A percentile compares a stretch with the other conserved stretches of the same genome.
Evolutionary conservation across 2,329 filamentous ascomycete genomes (phyloP).

Genomic region (Cladosporium sp.): DNA sequence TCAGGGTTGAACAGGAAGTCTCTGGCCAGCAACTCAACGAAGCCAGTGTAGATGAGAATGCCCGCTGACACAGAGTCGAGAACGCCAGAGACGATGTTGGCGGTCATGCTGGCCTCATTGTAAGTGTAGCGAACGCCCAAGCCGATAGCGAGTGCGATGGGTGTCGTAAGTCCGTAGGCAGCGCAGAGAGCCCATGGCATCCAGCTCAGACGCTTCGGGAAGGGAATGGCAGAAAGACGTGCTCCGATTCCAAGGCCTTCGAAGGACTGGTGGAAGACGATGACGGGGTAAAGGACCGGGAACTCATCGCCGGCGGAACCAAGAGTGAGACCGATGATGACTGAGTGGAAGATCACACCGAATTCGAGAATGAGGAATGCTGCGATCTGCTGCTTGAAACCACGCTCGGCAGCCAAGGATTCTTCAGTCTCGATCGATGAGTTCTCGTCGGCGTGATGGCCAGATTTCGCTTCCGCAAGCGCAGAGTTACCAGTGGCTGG

Average conservation of each 20-base stretch:
- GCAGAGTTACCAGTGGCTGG: conserved; percentile 17
- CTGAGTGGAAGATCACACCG: conserved; percentile 67
- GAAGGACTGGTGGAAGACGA: conserved; percentile 89
- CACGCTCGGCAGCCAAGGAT: conserved; percentile 21
- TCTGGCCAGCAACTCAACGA: conserved; percentile 52
- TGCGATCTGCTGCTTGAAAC: conserved; percentile 76
- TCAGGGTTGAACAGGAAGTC: conserved; percentile 69
- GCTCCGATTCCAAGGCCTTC: conserved; percentile 89
- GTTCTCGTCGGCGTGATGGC: conserved; percentile 20
- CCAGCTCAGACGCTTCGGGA: conserved; percentile 69
- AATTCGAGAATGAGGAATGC: conserved; percentile 93
- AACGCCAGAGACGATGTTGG: conserved; percentile 78
- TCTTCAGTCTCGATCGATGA: conserved; percentile 13
- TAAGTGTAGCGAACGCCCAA: conserved; percentile 71
- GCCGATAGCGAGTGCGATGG: conserved; percentile 80
- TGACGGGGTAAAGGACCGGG: conserved; percentile 61
- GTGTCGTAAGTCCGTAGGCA: conserved; percentile 76
- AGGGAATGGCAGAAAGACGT: conserved; percentile 74
- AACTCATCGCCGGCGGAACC: conserved; percentile 62
- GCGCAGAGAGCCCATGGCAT: conserved; percentile 74
- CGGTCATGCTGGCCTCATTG: conserved; percentile 61
- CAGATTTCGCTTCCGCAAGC: conserved; percentile 21
- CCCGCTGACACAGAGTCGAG: conserved; percentile 78
- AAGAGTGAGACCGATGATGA: conserved; percentile 87
- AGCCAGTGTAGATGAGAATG: conserved; percentile 48